Evolutionary conservation across 805 yeast species (phyloP).

Genomic region (Citeromyces nyonsensis): DNA sequence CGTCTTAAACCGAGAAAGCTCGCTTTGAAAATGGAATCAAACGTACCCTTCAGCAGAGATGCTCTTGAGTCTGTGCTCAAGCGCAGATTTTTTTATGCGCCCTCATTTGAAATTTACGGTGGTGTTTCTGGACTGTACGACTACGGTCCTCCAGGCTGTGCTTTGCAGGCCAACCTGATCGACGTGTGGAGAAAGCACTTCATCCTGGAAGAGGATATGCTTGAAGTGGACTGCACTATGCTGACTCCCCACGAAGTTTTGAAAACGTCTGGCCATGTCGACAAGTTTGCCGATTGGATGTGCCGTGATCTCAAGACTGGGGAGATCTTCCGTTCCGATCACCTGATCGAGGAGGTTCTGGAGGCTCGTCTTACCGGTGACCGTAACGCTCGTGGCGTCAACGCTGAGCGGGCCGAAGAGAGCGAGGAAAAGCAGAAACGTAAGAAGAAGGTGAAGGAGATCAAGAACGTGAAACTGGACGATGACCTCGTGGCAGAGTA

Average conservation of each 20-base stretch:
- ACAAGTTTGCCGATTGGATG: conserved; percentile 99
- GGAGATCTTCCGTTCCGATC: conserved; percentile 97
- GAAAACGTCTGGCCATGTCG: conserved; percentile 98
- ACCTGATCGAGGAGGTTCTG: conserved; percentile 91
- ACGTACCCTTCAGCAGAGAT: conserved; percentile 63
- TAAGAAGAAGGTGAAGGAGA: conserved; percentile 93
- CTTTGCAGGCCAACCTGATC: conserved; percentile 88
- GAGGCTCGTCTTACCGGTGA: conserved; percentile 96
- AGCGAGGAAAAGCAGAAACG: conserved; percentile 73
- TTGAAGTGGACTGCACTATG: conserved; percentile 97
- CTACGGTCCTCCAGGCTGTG: conserved; percentile 99
- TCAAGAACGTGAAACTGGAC: conserved; percentile 74
- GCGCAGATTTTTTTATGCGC: conserved; percentile 94
- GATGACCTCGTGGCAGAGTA: conserved; percentile 70
- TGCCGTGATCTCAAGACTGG: conserved; percentile 91
- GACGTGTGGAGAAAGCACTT: conserved; percentile 98
- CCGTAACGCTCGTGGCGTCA: conserved; percentile 88
- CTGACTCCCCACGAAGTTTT: conserved; percentile 94
- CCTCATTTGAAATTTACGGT: conserved; percentile 94
- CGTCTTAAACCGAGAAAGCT: no score
- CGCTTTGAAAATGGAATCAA: background rate
- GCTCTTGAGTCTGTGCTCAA: conserved; percentile 79
- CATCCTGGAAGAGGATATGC: conserved; percentile 94
- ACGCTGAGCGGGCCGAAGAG: conserved; percentile 56
- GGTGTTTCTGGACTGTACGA: conserved; percentile 97